Base-by-base conservation (phyloP, 768 basidiomycete species). In the Agrocybe pediades region DNA sequence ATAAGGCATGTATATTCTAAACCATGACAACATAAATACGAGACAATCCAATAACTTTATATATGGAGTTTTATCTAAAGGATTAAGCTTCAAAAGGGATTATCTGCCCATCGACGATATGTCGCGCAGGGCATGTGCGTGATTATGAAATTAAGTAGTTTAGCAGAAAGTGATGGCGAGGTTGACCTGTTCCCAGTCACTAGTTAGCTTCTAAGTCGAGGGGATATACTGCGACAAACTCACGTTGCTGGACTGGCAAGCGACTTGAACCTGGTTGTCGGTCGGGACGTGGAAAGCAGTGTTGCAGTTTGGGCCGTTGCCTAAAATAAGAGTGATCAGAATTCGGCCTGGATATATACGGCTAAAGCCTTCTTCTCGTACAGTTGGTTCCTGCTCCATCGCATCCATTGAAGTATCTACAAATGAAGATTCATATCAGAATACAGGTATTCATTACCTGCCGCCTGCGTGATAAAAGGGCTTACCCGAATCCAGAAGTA, bases 341-440 rank as follows among this genome's bases (percentile, higher is more conserved):
- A 13, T 23, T 20, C 20, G 23, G 13, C 15, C 13, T 17, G 19
- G 6, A 4, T 21, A 33, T 29, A 9, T 23, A 17, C 8, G 19
- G 33, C 29, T 33, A 47, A 33, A n/a, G 16, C 15, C 24, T 19
- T 6, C 9, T 21, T 24, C 19, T 47, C 21, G 46, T 57, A 77
- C 79, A 81, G 56, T 71, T 65, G n/a, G 72, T 67, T 1, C 79
- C 79, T 16, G 64, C 57, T 40, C 74, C 73, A 44, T 77, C 66
- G 46, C 77, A 79, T 8, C 77, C 77, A 50, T 72, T 64, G 62
- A 61, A 76, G 62, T 74, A 79, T 16, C 77, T 76, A 30, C 41
- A 20, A 16, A n/a, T 13, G 27, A 23, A 7, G 15, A 7, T 15
- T 15, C 13, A 36, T 36, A 30, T 23, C 49, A 29, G 45, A 42